Base-by-base conservation (phyloP, 306 rosid species). In the Pterocarpus santalinus region DNA sequence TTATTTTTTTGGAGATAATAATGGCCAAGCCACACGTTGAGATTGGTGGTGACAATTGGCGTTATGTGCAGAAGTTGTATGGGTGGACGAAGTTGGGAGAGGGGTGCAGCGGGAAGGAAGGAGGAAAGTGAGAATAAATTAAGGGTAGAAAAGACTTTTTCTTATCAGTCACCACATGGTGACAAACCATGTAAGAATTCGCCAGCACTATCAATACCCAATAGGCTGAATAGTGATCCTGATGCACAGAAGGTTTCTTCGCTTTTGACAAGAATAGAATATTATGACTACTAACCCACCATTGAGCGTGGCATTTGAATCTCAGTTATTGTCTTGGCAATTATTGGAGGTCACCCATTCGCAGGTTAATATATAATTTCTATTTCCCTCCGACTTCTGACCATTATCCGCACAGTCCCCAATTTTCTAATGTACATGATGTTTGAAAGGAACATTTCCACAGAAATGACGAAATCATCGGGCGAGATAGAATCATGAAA, bases 261-360 rank as follows among this genome's bases (percentile, higher is more conserved):
- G 44, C 75, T 65, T 73, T 74, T 74, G 80, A 81, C 80, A 12
- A 44, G 15, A 67, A 56, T 9, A 52, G 75, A 60, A 80, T 71
- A 74, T 65, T 73, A 55, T 2, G 61, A 55, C 46, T 52, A 55
- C 56, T 15, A 70, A 60, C 63, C 64, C 43, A 65, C 62, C 69
- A 60, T 14, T 30, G 35, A 60, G 8, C 12, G 47, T 65, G 57
- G 30, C 11, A 56, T 57, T 80, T 13, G 39, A 65, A 17, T 77
- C 3, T 35, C 33, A 33, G 9, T 22, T 17, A 43, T 14, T 8
- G 75, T 43, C 17, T 55, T 17, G 61, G 47, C 67, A 49, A 34
- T 66, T 60, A 44, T 81, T 52, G 44, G 5, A 15, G 35, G 10
- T 32, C 7, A 41, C 30, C 55, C 75, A n/a, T 67, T 43, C 33